These are phyloP conservation scores for Pittosporum tobira DNA, from an alignment of 129 eudicot genomes.

Conservation along the genomic window DNA sequence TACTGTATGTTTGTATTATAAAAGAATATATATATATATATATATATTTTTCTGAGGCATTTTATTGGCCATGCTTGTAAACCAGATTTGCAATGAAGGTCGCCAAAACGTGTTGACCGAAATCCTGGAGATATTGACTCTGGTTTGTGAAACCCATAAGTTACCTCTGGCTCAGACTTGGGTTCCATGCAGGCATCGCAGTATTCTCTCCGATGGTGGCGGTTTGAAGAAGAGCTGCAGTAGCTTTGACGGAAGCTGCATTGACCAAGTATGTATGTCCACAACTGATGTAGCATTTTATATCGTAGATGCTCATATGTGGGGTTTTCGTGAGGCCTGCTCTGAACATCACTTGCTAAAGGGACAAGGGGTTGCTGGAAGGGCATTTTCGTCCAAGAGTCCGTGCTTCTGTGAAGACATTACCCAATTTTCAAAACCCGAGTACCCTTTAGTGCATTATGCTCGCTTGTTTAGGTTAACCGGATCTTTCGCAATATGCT, in stretches of 20 bases:
- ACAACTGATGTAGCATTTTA: constrained; percentile 89
- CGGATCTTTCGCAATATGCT: constrained; percentile 73
- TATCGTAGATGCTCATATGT: constrained; percentile 74
- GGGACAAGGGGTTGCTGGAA: constrained; percentile 96
- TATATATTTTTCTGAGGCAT: constrained; percentile 11
- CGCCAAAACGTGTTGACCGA: constrained; percentile 87
- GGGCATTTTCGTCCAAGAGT: constrained; percentile 55
- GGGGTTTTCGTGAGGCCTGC: constrained; percentile 94
- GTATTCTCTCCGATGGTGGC: constrained; percentile 82
- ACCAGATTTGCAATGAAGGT: constrained; percentile 84
- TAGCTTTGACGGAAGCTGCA: constrained; percentile 94
- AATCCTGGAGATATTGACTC: constrained; percentile 72
- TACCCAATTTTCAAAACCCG: constrained; percentile 61
- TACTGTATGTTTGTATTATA: no score
- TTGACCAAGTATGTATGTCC: constrained; percentile 94
- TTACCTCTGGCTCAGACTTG: constrained; percentile 91
- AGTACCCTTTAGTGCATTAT: constrained; percentile 86
- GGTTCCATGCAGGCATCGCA: constrained; percentile 95
- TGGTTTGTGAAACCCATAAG: constrained; percentile 75
- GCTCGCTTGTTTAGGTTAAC: constrained; percentile 80
- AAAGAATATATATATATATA: no score
- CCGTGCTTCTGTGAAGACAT: constrained; percentile 76
- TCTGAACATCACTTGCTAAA: constrained; percentile 84
- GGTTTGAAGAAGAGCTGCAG: constrained; percentile 84
- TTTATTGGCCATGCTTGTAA: constrained; percentile 21